phyloP scores from a whole-genome alignment of 352 stramenopile genomes.

The Phytophthora agathidicida region DNA sequence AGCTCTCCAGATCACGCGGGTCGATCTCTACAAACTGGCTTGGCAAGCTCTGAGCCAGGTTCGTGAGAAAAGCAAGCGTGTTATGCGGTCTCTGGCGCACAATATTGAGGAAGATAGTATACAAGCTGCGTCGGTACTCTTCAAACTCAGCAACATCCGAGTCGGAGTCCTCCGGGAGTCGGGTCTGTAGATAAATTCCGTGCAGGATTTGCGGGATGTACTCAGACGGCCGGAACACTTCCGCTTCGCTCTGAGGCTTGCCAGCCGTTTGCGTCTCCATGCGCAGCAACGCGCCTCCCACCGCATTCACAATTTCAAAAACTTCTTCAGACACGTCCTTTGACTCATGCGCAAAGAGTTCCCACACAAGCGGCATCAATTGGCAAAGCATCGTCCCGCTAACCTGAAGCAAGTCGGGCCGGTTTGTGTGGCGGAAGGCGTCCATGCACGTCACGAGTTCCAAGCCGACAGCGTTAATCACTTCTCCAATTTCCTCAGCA shows the following conservation, averaged over 20 bases:
- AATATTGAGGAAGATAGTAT: slow-evolving; percentile 91
- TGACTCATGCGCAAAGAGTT: slow-evolving; percentile 79
- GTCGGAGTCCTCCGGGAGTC: slow-evolving; percentile 75
- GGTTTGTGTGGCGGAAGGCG: slow-evolving; percentile 68
- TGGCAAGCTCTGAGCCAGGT: slow-evolving; percentile 60
- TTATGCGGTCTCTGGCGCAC: slow-evolving; percentile 73
- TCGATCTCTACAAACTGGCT: slow-evolving; percentile 60
- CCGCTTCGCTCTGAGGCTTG: slow-evolving; percentile 28
- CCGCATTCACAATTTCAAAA: slow-evolving; percentile 85
- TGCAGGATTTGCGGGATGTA: slow-evolving; percentile 84
- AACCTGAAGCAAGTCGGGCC: slow-evolving; percentile 48
- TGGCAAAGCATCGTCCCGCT: slow-evolving; percentile 64
- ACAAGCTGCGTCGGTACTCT: slow-evolving; percentile 81
- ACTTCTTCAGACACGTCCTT: slow-evolving; percentile 89
- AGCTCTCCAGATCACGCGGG: slow-evolving; percentile 76
- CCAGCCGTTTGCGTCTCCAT: slow-evolving; percentile 45
- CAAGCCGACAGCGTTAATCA: slow-evolving; percentile 83
- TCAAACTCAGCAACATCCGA: slow-evolving; percentile 86
- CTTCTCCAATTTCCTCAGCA: slow-evolving; percentile 79
- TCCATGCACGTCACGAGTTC: slow-evolving; percentile 86
- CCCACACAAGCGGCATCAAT: slow-evolving; percentile 85
- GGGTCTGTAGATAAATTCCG: slow-evolving; percentile 84
- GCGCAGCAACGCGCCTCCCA: slow-evolving; percentile 69
- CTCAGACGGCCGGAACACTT: slow-evolving; percentile 77
- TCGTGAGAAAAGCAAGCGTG: slow-evolving; percentile 71